These are phyloP conservation scores for Pythium biforme DNA, from an alignment of 352 stramenopile species.

Conservation along the genomic window DNA sequence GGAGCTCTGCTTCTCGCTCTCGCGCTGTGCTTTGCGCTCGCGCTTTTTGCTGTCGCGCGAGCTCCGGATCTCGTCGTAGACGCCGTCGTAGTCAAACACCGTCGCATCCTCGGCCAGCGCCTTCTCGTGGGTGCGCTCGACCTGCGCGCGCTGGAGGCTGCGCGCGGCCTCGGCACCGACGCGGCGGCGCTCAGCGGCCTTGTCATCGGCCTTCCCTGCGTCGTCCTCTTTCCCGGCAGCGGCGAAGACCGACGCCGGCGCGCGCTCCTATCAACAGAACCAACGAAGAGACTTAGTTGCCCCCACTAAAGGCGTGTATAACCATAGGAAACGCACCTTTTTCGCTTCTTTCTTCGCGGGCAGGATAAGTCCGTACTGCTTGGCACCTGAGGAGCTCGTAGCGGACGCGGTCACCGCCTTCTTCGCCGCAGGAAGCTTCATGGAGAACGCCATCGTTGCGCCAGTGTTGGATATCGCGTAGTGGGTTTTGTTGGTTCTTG, in stretches of 20 bases:
- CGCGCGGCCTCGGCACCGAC: constrained; percentile 50
- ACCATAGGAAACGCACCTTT: constrained; percentile 26
- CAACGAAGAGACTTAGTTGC: background rate
- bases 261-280: constrained; percentile 28
- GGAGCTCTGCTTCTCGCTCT: constrained; percentile 65
- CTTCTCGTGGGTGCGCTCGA: constrained; percentile 49
- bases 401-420: constrained; percentile 18
- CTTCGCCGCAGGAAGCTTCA: constrained; percentile 53
- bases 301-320: background rate
- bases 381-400: constrained; percentile 5
- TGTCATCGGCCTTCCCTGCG: background rate
- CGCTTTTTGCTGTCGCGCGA: constrained; percentile 34
- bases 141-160: constrained; percentile 49
- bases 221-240: background rate
- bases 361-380: constrained; percentile 50
- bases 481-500: no score
- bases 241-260: constrained; percentile 20
- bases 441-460: constrained; percentile 58
- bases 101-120: constrained; percentile 74
- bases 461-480: no score
- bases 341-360: constrained; percentile 34
- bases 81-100: constrained; percentile 90
- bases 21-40: constrained; percentile 44
- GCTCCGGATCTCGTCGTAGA: constrained; percentile 87
- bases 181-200: constrained; percentile 25